Evolutionary conservation across 129 eudicot species (phyloP).

Genomic region (Logfia minima): DNA sequence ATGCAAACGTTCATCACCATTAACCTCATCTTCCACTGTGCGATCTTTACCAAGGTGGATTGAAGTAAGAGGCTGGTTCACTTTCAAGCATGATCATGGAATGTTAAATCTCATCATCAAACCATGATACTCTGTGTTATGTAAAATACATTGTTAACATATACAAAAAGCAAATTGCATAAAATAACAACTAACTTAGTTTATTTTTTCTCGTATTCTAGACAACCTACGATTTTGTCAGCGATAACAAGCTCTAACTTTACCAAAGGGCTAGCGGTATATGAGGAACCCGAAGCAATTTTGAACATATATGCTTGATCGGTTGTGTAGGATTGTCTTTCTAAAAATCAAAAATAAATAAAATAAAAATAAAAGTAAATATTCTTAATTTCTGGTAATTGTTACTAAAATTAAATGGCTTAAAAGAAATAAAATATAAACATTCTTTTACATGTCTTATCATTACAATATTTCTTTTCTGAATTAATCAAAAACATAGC

Average conservation of each 20-base stretch:
- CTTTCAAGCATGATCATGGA: not conserved
- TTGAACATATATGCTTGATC: no score
- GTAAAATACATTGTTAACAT: not conserved
- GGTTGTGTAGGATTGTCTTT: not conserved
- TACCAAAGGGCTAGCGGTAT: no score
- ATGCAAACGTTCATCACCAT: not conserved
- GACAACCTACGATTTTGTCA: not conserved
- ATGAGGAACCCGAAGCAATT: no score
- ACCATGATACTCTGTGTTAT: not conserved
- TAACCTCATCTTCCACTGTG: not conserved
- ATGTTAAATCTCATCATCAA: not conserved
- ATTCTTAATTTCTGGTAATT: not conserved
- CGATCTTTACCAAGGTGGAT: not conserved
- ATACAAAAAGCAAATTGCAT: no score
- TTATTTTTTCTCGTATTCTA: no score
- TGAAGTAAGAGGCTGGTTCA: not conserved
- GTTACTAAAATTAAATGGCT: not conserved
- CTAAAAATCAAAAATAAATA: no score
- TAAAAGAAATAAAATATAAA: not conserved
- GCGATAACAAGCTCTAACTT: no score
- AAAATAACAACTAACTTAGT: no score
- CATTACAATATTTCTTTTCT: not conserved
- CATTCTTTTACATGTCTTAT: not conserved
- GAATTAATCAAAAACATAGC: constrained; percentile 17
- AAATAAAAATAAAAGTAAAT: not conserved